Base-by-base conservation (phyloP, 208 protist genomes). In the Acanthamoeba triangularis region DNA sequence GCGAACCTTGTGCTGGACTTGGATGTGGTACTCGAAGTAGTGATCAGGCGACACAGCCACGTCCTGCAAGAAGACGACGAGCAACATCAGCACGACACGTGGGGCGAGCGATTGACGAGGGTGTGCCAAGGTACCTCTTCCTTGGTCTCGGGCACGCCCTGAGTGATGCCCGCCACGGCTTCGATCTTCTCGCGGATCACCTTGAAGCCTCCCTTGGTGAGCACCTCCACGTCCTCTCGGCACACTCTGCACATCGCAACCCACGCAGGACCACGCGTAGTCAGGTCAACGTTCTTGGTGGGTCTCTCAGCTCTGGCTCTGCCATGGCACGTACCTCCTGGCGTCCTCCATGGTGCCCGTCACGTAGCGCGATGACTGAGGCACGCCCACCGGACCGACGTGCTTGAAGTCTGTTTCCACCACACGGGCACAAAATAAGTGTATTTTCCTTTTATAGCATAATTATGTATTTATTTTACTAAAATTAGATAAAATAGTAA, bases 21-120 rank as follows among this genome's bases (percentile, higher is more conserved):
- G 44, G 28, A 88, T 88, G 80, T 88, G 80, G 35, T 44, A 88
- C 80, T 88, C 80, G 30, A 88, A 88, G 80, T 88, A 88, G 80
- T 88, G 80, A 28, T 63, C 44, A 4, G 80, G 80, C 25, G 54
- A 78, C 30, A 5, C 69, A 5, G 69, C 69, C 1, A 78, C 35
- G 37, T 6, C 11, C 69, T 78, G 35, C 28, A 49, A 7, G 37
- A 35, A 1, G 69, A 78, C 10, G 16, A 49, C 5, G 61, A 30
- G 16, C n/a, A 30, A 69, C 16, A 6, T 69, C 11, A 18, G 25
- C 18, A 5, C 18, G 16, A 61, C 16, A 61, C 16, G 63, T 69
- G 35, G 28, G 20, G 18, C 23, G 3, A 63, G 23, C 59, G 13
- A 63, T 25, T n/a, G 63, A 35, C 35, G 63, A 23, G 63, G 28